A percentile compares a stretch with the other conserved stretches of the same genome.
Conservation (phyloP, 148 eudicot genomes). For the Dysphania ambrosioides region DNA sequence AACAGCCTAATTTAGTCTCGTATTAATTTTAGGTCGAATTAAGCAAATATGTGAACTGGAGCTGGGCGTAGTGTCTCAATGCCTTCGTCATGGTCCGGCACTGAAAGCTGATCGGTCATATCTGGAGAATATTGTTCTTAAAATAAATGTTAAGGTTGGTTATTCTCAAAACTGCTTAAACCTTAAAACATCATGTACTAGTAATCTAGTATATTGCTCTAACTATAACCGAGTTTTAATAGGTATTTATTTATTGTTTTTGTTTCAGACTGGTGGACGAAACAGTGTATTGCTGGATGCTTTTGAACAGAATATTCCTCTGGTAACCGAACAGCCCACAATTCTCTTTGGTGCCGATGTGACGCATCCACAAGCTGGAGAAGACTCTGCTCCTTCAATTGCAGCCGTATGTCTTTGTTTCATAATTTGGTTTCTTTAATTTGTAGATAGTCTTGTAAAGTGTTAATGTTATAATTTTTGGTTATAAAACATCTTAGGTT, state of each 20-base stretch:
- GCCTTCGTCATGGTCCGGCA: constrained; percentile 47
- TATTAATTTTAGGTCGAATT: constrained; percentile 43
- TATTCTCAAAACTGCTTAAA: neutral
- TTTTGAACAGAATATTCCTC: constrained; percentile 31
- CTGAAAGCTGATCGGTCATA: constrained; percentile 36
- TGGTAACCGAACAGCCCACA: constrained; percentile 48
- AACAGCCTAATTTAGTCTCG: neutral
- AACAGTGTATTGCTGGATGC: constrained; percentile 47
- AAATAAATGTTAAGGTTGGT: constrained; percentile 79
- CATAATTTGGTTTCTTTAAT: neutral
- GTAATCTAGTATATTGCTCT: no score
- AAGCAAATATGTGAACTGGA: constrained; percentile 72
- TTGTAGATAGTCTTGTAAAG: neutral
- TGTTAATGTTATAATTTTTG: neutral
- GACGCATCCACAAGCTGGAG: constrained; percentile 69
- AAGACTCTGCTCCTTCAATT: constrained; percentile 68
- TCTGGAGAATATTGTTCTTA: constrained; percentile 63
- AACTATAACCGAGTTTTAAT: no score
- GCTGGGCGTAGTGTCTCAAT: constrained; percentile 68
- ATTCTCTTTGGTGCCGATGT: constrained; percentile 87
- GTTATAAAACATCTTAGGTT: constrained; percentile 36
- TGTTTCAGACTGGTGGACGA: constrained; percentile 58
- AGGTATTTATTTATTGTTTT: no score
- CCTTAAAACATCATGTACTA: no score
- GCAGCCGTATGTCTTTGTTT: constrained; percentile 52